Evolutionary conservation across 2,329 filamentous ascomycete genomes (phyloP), one percentile per base, ranked within the genome.

Genomic region (Clarireedia paspali): DNA sequence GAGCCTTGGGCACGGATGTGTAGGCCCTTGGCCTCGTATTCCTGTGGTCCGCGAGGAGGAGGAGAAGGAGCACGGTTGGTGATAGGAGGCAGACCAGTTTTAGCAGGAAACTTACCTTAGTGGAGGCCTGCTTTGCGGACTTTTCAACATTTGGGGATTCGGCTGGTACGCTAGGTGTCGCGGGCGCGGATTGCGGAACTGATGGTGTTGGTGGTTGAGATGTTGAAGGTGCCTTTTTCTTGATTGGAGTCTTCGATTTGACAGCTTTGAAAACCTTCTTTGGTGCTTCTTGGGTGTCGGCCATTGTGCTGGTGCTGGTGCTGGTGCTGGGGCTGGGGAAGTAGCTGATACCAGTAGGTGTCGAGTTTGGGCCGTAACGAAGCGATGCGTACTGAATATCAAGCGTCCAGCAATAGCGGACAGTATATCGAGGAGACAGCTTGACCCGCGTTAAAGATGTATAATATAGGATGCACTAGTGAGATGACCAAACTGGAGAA

Each of bases 51-150:
- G 47, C 50, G 39, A 55, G 26, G 14, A 55, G 46, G 38, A 44
- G 47, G 39, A 55, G 46, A 27, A 55, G 46, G 24, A 55, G 27
- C 10, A 50, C 53, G 17, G 53, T 55, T 5, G 53, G 53, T n/a
- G 53, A 55, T 45, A 55, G 53, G 12, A 55, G 27, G 26, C 47
- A 50, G 27, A 55, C 42, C n/a, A 55, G 27, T 48, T 48, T 40
- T 20, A 55, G 47, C 47, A 55, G 47, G 20, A 55, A 55, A 55
- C 53, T 55, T 55, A 55, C 53, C 42, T 55, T 55, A 17, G 53
- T 50, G 4, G 53, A 50, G 15, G 47, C 47, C 47, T 50, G 47
- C 47, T 55, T 55, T 34, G 39, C 26, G 53, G 47, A 50, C 23
- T 55, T 55, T 30, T 44, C 47, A 36, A 50, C 53, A 55, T 50